Evolutionary conservation across 2,329 filamentous ascomycete genomes (phyloP), one percentile per base, ranked within the genome.

Genomic region (Didymella sp.): DNA sequence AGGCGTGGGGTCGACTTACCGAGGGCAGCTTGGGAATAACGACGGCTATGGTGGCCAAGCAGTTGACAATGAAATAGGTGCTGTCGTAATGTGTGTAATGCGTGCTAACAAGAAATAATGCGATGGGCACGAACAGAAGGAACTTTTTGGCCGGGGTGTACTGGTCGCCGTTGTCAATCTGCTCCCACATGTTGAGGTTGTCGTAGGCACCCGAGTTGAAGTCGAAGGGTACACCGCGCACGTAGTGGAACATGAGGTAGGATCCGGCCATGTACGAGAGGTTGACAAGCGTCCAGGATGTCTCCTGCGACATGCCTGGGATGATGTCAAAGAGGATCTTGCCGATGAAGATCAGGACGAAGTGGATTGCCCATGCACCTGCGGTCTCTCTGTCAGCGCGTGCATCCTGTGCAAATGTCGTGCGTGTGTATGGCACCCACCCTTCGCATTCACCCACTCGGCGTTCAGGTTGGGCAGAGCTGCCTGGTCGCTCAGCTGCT

Each of bases 101-200:
- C 22, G 95, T 99, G 84, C 94, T 98, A 70, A 98, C 83, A 53
- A 99, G 85, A 77, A 99, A 99, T 62, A 99, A 85, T 63, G 93
- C 85, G 70, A 99, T 96, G 35, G 95, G 95, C 30, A 98, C 94
- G 71, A 89, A 92, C 69, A 98, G 87, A 58, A 99, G 83, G 73
- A 99, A 99, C 79, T 99, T 99, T 84, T 99, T 99, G 65, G 95
- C 91, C 4, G 95, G 95, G 0, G 95, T 99, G 81, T 98, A 99
- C 78, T 99, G 95, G 69, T 95, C 95, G 43, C 95, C 95, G 72
- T 98, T 96, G 82, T 99, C 95, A 77, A 99, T 99, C 81, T 99
- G 95, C 82, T 99, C 95, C 95, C 95, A 99, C 95, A 99, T 98
- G 81, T 98, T 99, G 73, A 99, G 85, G 78, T 99, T 98, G 83